Evolutionary conservation across 257 asterid species (phyloP).

Genomic region (Asclepias syriaca): DNA sequence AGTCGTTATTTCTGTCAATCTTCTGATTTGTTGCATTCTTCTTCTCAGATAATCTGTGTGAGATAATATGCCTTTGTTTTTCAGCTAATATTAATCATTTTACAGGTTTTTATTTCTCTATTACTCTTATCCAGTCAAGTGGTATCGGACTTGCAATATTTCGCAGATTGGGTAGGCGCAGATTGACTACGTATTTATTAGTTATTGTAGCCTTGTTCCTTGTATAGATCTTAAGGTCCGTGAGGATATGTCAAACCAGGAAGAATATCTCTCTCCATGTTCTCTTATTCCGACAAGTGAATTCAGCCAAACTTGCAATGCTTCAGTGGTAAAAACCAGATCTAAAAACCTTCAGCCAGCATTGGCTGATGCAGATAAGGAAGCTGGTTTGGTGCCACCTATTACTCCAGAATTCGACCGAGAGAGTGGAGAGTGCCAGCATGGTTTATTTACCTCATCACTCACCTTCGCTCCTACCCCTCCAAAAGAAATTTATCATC

Average conservation of each 20-base stretch:
- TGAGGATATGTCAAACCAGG: slow-evolving; percentile 13
- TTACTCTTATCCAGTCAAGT: too few species aligned
- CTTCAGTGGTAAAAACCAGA: neutral
- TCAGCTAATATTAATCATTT: neutral
- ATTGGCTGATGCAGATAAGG: neutral
- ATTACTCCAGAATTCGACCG: slow-evolving; percentile 37
- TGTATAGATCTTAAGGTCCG: slow-evolving; percentile 27
- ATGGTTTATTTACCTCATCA: slow-evolving; percentile 18
- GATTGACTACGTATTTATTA: neutral
- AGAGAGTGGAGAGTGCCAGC: slow-evolving; percentile 12
- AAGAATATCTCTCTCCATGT: slow-evolving; percentile 13
- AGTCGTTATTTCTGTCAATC: neutral
- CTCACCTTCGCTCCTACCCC: slow-evolving; percentile 18
- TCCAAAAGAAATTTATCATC: slow-evolving; percentile 9
- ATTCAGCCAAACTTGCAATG: neutral
- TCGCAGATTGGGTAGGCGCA: neutral
- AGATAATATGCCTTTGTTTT: neutral
- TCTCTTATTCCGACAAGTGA: neutral
- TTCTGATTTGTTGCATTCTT: neutral
- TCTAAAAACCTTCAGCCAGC: neutral
- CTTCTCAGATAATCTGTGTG: neutral
- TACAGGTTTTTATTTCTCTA: neutral
- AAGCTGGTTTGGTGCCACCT: slow-evolving; percentile 21
- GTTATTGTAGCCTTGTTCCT: too few species aligned
- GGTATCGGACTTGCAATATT: neutral